Evolutionary conservation across 768 basidiomycete genomes (phyloP).

Genomic region (Calocybe indica): DNA sequence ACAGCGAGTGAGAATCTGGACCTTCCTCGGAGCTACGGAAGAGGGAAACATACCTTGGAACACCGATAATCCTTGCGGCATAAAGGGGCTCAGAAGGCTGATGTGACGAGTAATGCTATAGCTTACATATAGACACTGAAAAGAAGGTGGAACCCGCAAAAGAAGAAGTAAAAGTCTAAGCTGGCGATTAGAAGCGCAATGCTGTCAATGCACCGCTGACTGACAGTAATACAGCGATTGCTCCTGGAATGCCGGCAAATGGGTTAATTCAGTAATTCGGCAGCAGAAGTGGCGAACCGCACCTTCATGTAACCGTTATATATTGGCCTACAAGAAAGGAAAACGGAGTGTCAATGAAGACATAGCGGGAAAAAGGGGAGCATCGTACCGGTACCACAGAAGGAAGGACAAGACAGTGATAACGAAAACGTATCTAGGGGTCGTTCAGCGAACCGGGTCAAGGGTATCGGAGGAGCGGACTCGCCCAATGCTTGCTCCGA

Average conservation of each 20-base stretch:
- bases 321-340: conserved; percentile 57
- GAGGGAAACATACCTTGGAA: conserved; percentile 57
- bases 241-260: conserved; percentile 46
- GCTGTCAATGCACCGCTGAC: conserved; percentile 24
- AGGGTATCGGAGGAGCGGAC: conserved; percentile 20
- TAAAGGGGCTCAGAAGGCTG: conserved; percentile 20
- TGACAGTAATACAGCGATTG: conserved; percentile 91
- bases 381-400: conserved; percentile 85
- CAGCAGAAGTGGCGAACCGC: conserved; percentile 13
- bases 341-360: conserved; percentile 8
- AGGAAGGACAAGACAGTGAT: conserved; percentile 81
- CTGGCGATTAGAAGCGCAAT: conserved; percentile 22
- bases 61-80: conserved; percentile 77
- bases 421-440: conserved; percentile 65
- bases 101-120: conserved; percentile 7
- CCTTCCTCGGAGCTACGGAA: conserved; percentile 29
- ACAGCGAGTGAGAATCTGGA: conserved; percentile 13
- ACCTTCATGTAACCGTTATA: conserved; percentile 99
- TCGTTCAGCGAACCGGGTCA: conserved; percentile 14
- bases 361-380: conserved; percentile 4
- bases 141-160: conserved; percentile 89
- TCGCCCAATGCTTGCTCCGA: conserved; percentile 80
- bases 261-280: too few species aligned
- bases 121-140: conserved; percentile 90
- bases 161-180: conserved; percentile 94